Base-by-base conservation (phyloP, 305 asterid genomes). In the Fraxinus nigra region DNA sequence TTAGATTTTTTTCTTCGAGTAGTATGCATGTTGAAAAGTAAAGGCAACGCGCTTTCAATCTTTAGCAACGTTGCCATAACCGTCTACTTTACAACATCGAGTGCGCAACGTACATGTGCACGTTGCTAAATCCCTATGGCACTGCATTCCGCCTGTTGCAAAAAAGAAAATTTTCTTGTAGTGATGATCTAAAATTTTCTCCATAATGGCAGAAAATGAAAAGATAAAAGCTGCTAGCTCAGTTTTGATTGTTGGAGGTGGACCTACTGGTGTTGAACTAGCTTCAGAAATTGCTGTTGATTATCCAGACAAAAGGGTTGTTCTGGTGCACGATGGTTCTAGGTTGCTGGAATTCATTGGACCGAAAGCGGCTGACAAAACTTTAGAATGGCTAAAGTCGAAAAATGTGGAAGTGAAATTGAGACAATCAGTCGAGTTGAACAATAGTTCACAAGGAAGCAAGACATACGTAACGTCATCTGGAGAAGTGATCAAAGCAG, bases 201-300 rank as follows among this genome's bases (percentile, higher is more conserved):
- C 20, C 32, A 61, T 77, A 43, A n/a, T 86, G 61, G 86, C 86
- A 94, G 97, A 90, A 61, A 80, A 94, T 40, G 92, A 90, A 69
- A 81, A 88, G 88, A 91, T 94, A 84, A 85, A 79, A 85, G 89
- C 86, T 2, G 91, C 95, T 22, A 80, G 75, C 67, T 91, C 97
- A 9, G 73, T 94, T 24, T 80, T 92, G 90, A 87, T 94, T 11
- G 90, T 93, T 18, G 97, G 98, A 34, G 97, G 98, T 33, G 94
- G 98, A 18, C 97, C 96, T n/a, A 86, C 91, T 16, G 97, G 97
- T 3, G 97, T 94, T 16, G 98, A 94, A 76, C 93, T 94, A 69
- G 94, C 96, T 8, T 94, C 90, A 18, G 98, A 94, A 79, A 90
- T 94, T 3, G 92, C 94, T 4, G 92, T 92, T 0, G 96, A 92